Evolutionary conservation across 1,139 yeast genomes (phyloP).

Genomic region (Hyphopichia pseudoburtonii): DNA sequence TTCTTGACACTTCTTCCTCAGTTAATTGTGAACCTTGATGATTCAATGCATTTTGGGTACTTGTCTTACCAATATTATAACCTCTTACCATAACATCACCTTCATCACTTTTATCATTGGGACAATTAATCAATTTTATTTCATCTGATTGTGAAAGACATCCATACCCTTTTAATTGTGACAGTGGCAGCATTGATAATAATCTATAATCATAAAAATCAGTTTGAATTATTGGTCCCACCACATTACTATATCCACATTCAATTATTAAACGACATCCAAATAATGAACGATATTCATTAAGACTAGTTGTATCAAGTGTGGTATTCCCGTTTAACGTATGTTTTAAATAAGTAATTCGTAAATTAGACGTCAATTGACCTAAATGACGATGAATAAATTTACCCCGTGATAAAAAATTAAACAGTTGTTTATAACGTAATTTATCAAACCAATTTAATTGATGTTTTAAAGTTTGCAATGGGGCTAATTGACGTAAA

Average conservation of each 20-base stretch:
- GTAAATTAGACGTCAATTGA: slow-evolving; percentile 17
- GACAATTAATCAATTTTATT: slow-evolving; percentile 39
- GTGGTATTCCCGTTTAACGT: slow-evolving; percentile 11
- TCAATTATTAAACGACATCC: slow-evolving; percentile 57
- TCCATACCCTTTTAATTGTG: slow-evolving; percentile 30
- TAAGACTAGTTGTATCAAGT: slow-evolving; percentile 32
- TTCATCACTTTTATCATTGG: slow-evolving; percentile 46
- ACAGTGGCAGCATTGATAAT: slow-evolving; percentile 18
- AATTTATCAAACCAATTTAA: slow-evolving; percentile 15
- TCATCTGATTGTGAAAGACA: slow-evolving; percentile 53
- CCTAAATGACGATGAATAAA: slow-evolving; percentile 8
- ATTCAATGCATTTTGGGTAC: slow-evolving; percentile 25
- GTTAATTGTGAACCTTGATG: slow-evolving; percentile 20
- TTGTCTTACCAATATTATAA: slow-evolving; percentile 59
- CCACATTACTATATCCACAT: slow-evolving; percentile 41
- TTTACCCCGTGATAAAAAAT: slow-evolving; percentile 29
- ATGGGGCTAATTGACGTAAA: slow-evolving; percentile 11
- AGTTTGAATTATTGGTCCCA: slow-evolving; percentile 60
- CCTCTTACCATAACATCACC: slow-evolving; percentile 65
- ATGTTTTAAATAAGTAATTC: slow-evolving; percentile 43
- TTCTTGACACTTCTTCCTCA: not conserved
- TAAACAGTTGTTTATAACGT: slow-evolving; percentile 17
- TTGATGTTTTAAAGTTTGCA: slow-evolving; percentile 5
- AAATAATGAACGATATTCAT: slow-evolving; percentile 44
- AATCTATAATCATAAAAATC: slow-evolving; percentile 65